Conservation (phyloP, 2,329 filamentous ascomycete genomes). For the Trichoderma sp. region DNA sequence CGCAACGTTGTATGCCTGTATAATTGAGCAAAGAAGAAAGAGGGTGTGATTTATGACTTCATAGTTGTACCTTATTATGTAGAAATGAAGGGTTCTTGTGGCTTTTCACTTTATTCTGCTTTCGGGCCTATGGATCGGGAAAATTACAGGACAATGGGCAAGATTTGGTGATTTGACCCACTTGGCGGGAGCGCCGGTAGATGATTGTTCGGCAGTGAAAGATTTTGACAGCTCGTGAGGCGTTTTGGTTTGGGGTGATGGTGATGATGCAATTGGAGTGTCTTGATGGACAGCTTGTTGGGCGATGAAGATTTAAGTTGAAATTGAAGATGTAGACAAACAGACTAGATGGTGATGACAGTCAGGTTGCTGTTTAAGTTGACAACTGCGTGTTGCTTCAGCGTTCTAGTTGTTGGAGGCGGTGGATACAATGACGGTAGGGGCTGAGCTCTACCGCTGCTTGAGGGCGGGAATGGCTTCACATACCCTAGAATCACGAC, state of each 20-base stretch:
- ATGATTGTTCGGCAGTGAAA: neutral
- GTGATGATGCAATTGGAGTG: neutral
- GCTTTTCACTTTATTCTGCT: neutral
- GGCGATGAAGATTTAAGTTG: neutral
- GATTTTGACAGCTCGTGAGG: neutral
- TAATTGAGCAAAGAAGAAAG: neutral
- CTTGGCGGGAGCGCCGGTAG: conserved; percentile 13
- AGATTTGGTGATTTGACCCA: neutral
- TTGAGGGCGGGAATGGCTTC: neutral
- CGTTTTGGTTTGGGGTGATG: neutral
- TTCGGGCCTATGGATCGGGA: neutral
- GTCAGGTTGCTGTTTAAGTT: neutral
- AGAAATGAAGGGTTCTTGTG: neutral
- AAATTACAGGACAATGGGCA: neutral
- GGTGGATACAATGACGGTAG: neutral
- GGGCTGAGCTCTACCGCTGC: neutral
- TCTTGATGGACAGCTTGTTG: neutral
- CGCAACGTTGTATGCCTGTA: neutral
- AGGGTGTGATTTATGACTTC: neutral
- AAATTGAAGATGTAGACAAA: neutral
- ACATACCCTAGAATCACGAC: neutral
- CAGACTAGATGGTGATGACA: neutral
- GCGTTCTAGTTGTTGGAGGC: neutral
- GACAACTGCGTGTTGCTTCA: neutral
- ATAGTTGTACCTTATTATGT: neutral